Conservation (phyloP, 176 grass and related monocot genomes). For the Dactylis glomerata region DNA sequence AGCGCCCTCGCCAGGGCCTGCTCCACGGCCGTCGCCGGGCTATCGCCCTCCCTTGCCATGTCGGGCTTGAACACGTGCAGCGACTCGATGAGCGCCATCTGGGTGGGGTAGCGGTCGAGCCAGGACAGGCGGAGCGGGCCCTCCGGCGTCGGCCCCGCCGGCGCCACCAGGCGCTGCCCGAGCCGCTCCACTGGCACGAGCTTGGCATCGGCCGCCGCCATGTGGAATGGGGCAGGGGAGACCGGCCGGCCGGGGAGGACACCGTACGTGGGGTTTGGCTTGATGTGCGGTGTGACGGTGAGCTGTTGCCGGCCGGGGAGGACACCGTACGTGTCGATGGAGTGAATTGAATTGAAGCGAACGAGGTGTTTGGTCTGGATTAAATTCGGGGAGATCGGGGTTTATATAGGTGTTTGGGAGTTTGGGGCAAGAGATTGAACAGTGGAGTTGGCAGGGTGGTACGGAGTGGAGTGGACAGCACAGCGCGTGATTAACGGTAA, state of each 20-base stretch:
- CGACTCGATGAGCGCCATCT: constrained; percentile 96
- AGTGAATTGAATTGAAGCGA: not conserved
- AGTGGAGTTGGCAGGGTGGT: not conserved
- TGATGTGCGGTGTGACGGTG: not conserved
- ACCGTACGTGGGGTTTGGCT: not conserved
- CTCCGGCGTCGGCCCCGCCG: constrained; percentile 49
- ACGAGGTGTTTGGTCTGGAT: not conserved
- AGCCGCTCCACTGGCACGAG: constrained; percentile 55
- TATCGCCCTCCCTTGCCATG: constrained; percentile 6
- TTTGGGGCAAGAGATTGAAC: not conserved
- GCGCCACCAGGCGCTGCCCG: constrained; percentile 59
- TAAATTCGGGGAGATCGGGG: not conserved
- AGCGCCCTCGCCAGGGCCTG: constrained; percentile 52
- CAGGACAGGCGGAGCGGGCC: constrained; percentile 66
- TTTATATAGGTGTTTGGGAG: constrained; percentile 15
- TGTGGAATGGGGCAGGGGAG: not conserved
- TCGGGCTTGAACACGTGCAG: constrained; percentile 82
- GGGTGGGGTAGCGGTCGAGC: constrained; percentile 96
- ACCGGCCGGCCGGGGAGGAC: not conserved
- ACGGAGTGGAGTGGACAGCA: not conserved
- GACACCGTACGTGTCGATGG: not conserved
- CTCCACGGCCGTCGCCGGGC: constrained; percentile 40
- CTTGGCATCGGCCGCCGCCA: constrained; percentile 34
- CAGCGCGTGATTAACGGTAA: not conserved
- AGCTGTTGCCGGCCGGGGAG: not conserved